Evolutionary conservation across 108 stramenopile genomes (phyloP).

Genomic region (Poteriospumella lacustris): DNA sequence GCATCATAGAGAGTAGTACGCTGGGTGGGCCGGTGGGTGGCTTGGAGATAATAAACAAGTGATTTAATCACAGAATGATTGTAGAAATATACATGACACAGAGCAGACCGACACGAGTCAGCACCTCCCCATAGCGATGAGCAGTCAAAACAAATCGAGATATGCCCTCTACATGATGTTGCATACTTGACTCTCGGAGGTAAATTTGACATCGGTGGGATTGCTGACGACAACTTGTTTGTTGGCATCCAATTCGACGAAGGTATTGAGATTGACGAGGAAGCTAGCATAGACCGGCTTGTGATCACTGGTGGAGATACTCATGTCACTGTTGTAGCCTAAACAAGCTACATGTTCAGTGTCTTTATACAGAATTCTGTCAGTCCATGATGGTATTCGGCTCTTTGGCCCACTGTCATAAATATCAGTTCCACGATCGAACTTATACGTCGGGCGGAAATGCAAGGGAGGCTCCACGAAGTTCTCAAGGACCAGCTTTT

Average conservation of each 20-base stretch:
- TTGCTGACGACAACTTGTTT: neutral
- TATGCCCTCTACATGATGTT: constrained; percentile 4
- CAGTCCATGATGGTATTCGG: constrained; percentile 52
- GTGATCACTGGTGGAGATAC: constrained; percentile 36
- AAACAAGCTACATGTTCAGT: neutral
- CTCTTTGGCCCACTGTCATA: constrained; percentile 53
- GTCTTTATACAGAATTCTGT: constrained; percentile 34
- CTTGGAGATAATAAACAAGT: too few relatives aligned
- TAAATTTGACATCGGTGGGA: too few relatives aligned
- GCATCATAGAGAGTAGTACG: too few relatives aligned
- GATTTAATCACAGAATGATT: too few relatives aligned
- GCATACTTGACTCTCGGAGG: constrained; percentile 31
- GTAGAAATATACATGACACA: too few relatives aligned
- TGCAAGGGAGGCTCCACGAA: constrained; percentile 47
- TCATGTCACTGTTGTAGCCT: neutral
- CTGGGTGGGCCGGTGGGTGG: too few relatives aligned
- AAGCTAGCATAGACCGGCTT: constrained; percentile 38
- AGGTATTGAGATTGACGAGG: constrained; percentile 25
- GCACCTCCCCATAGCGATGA: too few relatives aligned
- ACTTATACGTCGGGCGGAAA: constrained; percentile 61
- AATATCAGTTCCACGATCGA: constrained; percentile 46
- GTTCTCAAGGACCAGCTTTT: too few relatives aligned
- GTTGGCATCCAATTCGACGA: neutral
- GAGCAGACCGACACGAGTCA: too few relatives aligned
- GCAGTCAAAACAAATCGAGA: too few relatives aligned